Evolutionary conservation across 2,329 filamentous ascomycete species (phyloP).

Genomic region (Ophiostoma ulmi): DNA sequence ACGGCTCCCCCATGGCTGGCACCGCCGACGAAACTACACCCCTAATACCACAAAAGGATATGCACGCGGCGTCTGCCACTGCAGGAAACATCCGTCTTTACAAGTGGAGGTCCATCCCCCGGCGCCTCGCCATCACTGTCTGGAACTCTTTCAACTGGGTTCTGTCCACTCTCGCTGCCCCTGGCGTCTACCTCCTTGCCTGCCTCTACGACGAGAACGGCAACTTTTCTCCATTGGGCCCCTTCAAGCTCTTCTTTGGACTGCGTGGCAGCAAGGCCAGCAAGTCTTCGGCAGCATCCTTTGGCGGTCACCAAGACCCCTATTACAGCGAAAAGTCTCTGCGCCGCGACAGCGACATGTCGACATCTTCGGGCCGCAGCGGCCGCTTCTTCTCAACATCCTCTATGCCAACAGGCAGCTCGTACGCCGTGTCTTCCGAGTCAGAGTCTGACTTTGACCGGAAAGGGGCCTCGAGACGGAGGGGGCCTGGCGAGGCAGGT

Average conservation of each 20-base stretch:
- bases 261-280: conserved; percentile 31
- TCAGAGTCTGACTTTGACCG: conserved; percentile 56
- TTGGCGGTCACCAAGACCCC: conserved; percentile 74
- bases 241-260: conserved; percentile 61
- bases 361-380: conserved; percentile 16
- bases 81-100: conserved; percentile 35
- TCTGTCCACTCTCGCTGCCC: conserved; percentile 70
- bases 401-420: conserved; percentile 35
- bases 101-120: conserved; percentile 56
- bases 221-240: conserved; percentile 70
- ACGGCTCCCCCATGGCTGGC: conserved; percentile 19
- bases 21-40: conserved; percentile 62
- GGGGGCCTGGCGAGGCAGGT: conserved; percentile 1
- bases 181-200: conserved; percentile 75
- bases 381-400: conserved; percentile 41
- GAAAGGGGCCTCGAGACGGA: conserved; percentile 13
- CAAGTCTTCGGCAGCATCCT: conserved; percentile 46
- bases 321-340: conserved; percentile 20
- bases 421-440: conserved; percentile 66
- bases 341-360: conserved; percentile 23
- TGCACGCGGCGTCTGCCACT: conserved; percentile 26
- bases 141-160: conserved; percentile 74
- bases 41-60: conserved; percentile 43
- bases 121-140: conserved; percentile 65
- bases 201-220: conserved; percentile 80